Conservation (phyloP, 352 stramenopile species). For the Phytophthora tubulina region DNA sequence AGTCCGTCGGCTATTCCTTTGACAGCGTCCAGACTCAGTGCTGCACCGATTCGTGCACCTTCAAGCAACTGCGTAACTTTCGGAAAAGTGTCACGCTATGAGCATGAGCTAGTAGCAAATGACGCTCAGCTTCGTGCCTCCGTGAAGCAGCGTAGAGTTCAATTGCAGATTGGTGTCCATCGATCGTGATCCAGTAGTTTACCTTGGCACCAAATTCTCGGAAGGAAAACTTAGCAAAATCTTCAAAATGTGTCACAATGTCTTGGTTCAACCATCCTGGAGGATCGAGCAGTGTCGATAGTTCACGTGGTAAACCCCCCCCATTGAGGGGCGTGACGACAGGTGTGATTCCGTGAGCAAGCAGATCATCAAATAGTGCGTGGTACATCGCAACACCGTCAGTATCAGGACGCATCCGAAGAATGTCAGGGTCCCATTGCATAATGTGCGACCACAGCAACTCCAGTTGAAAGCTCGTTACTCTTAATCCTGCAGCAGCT, state of each 20-base stretch:
- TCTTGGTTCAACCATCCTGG: slow-evolving; percentile 71
- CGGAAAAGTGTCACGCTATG: background rate
- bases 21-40: no score
- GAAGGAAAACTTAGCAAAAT: slow-evolving; percentile 92
- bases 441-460: background rate
- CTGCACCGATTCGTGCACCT: no score
- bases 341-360: slow-evolving; percentile 76
- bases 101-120: slow-evolving; percentile 90
- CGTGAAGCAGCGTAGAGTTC: no score
- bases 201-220: slow-evolving; percentile 89
- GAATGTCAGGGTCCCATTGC: background rate
- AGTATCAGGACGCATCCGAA: slow-evolving; percentile 8
- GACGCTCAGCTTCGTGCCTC: background rate
- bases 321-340: slow-evolving; percentile 93
- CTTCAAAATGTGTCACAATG: slow-evolving; percentile 71
- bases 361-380: slow-evolving; percentile 86
- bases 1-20: background rate
- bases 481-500: no score
- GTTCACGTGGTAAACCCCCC: slow-evolving; percentile 91
- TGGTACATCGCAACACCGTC: slow-evolving; percentile 94
- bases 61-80: background rate
- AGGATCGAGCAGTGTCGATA: slow-evolving; percentile 62
- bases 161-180: slow-evolving; percentile 72
- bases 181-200: slow-evolving; percentile 94
- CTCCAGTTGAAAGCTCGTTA: no score